Evolutionary conservation across 805 yeast species (phyloP).

Genomic region (Dipodascus geniculatus): DNA sequence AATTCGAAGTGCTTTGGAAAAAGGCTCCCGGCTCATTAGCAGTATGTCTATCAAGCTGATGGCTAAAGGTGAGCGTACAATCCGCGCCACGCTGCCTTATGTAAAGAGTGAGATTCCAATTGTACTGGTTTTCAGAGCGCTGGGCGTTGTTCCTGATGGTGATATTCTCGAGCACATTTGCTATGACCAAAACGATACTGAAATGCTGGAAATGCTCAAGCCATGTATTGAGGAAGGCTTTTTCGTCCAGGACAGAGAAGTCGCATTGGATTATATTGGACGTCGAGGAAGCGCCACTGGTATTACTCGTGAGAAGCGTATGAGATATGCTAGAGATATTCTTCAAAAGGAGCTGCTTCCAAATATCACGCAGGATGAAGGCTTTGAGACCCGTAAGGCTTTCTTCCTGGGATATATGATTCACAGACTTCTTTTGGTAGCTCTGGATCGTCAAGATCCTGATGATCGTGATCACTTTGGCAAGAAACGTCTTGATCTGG

Average conservation of each 20-base stretch:
- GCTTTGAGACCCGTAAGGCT: conserved; percentile 93
- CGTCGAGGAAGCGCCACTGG: conserved; percentile 97
- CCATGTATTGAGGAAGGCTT: conserved; percentile 99
- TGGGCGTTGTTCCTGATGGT: conserved; percentile 98
- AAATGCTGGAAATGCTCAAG: conserved; percentile 96
- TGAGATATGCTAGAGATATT: conserved; percentile 94
- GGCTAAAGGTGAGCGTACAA: conserved; percentile 74
- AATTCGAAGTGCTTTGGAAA: conserved; percentile 91
- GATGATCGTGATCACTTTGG: conserved; percentile 99
- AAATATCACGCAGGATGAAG: conserved; percentile 94
- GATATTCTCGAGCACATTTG: conserved; percentile 97
- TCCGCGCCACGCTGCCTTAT: conserved; percentile 92
- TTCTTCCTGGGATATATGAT: conserved; percentile 97
- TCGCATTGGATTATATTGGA: conserved; percentile 95
- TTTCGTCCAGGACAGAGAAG: conserved; percentile 95
- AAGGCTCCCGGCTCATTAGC: conserved; percentile 90
- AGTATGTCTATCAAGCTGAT: conserved; percentile 88
- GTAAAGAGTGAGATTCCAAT: conserved; percentile 95
- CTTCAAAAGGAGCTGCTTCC: conserved; percentile 93
- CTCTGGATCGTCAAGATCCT: conserved; percentile 92
- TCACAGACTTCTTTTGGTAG: conserved; percentile 86
- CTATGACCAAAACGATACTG: conserved; percentile 97
- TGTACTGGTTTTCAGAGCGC: conserved; percentile 92
- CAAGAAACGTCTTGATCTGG: conserved; percentile 94
- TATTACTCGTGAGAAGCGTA: conserved; percentile 94